Evolutionary conservation across 1,284 basidiomycete species (phyloP).

Genomic region (Heterobasidion occidentale): DNA sequence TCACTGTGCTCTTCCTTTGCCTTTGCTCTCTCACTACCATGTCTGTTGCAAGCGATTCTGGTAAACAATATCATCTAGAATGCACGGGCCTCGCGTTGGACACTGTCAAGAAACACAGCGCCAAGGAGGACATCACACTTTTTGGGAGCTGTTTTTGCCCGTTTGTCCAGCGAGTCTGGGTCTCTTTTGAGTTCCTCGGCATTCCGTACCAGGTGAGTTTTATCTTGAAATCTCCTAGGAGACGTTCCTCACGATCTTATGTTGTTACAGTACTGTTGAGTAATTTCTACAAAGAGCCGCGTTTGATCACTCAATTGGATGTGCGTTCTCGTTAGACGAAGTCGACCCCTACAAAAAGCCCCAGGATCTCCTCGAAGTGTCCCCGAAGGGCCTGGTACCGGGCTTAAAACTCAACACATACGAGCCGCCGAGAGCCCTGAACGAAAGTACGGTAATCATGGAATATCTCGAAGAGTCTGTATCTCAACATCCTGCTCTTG

Average conservation of each 20-base stretch:
- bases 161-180: constrained; percentile 70
- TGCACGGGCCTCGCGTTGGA: constrained; percentile 53
- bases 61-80: constrained; percentile 41
- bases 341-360: constrained; percentile 82
- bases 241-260: neutral
- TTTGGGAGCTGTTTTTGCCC: constrained; percentile 71
- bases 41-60: constrained; percentile 30
- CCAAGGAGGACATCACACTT: constrained; percentile 46
- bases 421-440: constrained; percentile 45
- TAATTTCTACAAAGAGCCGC: neutral
- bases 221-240: neutral
- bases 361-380: constrained; percentile 66
- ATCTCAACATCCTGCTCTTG: neutral
- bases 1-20: neutral
- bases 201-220: constrained; percentile 48
- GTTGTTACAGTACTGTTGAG: constrained; percentile 27
- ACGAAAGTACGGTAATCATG: constrained; percentile 67
- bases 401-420: constrained; percentile 46
- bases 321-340: constrained; percentile 41
- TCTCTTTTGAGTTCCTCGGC: constrained; percentile 53
- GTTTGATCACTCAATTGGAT: neutral
- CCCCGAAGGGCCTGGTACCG: constrained; percentile 75
- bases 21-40: constrained; percentile 14
- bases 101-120: constrained; percentile 41
- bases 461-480: constrained; percentile 70